These are phyloP conservation scores for Tagetes erecta DNA, from an alignment of 129 eudicot species.

Conservation along the genomic window DNA sequence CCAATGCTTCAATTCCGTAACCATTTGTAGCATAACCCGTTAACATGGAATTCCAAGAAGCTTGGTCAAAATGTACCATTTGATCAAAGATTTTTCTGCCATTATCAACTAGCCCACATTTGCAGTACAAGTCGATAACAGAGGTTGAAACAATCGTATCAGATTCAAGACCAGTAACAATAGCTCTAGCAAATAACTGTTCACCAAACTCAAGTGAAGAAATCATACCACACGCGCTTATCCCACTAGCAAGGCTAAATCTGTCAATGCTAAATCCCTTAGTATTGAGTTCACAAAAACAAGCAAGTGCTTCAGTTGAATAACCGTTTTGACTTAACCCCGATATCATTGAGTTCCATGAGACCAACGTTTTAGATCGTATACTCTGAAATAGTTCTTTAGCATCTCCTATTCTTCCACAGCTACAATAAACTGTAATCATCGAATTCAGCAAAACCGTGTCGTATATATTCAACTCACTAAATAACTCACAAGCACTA, in stretches of 20 bases:
- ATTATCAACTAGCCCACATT: slow-evolving; percentile 63
- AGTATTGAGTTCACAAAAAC: slow-evolving; percentile 61
- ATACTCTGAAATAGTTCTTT: slow-evolving; percentile 53
- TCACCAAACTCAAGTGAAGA: slow-evolving; percentile 76
- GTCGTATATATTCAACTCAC: slow-evolving; percentile 49
- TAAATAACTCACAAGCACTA: slow-evolving; percentile 59
- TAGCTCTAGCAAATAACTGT: slow-evolving; percentile 68
- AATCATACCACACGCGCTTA: slow-evolving; percentile 77
- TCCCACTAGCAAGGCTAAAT: slow-evolving; percentile 65
- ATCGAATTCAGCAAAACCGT: slow-evolving; percentile 76
- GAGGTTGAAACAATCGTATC: slow-evolving; percentile 69
- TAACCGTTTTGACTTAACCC: slow-evolving; percentile 85
- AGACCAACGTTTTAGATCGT: slow-evolving; percentile 61
- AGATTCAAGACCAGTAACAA: slow-evolving; percentile 57
- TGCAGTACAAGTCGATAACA: slow-evolving; percentile 72
- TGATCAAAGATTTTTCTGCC: slow-evolving; percentile 66
- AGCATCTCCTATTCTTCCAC: slow-evolving; percentile 77
- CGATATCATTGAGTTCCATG: slow-evolving; percentile 88
- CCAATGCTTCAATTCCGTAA: slow-evolving; percentile 64
- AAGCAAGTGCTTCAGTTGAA: slow-evolving; percentile 59
- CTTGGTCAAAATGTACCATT: slow-evolving; percentile 59
- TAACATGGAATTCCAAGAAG: slow-evolving; percentile 84
- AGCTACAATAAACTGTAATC: slow-evolving; percentile 57
- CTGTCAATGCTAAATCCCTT: slow-evolving; percentile 52
- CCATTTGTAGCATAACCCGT: slow-evolving; percentile 96